Percentiles rank a stretch among this genome's conserved stretches.
These are phyloP conservation scores for Aspergillus clavatus DNA, from an alignment of 2,329 filamentous ascomycete species.

Conservation along the genomic window DNA sequence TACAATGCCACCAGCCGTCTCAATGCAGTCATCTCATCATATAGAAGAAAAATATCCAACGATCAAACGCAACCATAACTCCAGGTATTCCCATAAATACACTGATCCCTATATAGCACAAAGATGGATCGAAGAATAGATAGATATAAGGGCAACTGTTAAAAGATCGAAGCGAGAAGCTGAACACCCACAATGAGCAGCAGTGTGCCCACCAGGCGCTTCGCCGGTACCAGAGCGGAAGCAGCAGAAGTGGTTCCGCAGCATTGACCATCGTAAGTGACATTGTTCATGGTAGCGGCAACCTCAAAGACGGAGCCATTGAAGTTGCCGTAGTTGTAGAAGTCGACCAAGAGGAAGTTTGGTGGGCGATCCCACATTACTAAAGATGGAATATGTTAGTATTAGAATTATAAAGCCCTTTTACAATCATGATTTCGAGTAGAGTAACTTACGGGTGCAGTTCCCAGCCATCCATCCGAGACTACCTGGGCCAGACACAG, in stretches of 20 bases:
- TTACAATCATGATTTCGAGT: not conserved
- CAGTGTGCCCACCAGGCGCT: slow-evolving; percentile 18
- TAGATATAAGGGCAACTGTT: slow-evolving; percentile 9
- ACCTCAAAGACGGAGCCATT: slow-evolving; percentile 73
- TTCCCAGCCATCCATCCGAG: slow-evolving; percentile 60
- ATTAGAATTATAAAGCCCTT: slow-evolving; percentile 11
- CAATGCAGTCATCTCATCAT: slow-evolving; percentile 2
- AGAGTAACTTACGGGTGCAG: slow-evolving; percentile 48
- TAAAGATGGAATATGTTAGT: too few species aligned
- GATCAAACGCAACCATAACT: not conserved
- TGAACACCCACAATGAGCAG: slow-evolving; percentile 22
- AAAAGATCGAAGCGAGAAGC: slow-evolving; percentile 21
- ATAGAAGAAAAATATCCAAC: not conserved
- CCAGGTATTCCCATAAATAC: not conserved
- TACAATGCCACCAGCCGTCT: not conserved
- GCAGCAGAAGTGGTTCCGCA: slow-evolving; percentile 33
- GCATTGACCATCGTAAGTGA: slow-evolving; percentile 55
- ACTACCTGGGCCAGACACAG: slow-evolving; percentile 58
- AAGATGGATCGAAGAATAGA: slow-evolving; percentile 4
- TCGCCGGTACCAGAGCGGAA: slow-evolving; percentile 15
- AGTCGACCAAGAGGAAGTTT: slow-evolving; percentile 77
- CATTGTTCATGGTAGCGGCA: slow-evolving; percentile 65
- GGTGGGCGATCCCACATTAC: slow-evolving; percentile 62
- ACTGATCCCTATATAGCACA: not conserved
- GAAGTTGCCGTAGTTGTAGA: slow-evolving; percentile 68